Conservation (phyloP, 1,284 basidiomycete species). For the Schizophyllum commune region DNA sequence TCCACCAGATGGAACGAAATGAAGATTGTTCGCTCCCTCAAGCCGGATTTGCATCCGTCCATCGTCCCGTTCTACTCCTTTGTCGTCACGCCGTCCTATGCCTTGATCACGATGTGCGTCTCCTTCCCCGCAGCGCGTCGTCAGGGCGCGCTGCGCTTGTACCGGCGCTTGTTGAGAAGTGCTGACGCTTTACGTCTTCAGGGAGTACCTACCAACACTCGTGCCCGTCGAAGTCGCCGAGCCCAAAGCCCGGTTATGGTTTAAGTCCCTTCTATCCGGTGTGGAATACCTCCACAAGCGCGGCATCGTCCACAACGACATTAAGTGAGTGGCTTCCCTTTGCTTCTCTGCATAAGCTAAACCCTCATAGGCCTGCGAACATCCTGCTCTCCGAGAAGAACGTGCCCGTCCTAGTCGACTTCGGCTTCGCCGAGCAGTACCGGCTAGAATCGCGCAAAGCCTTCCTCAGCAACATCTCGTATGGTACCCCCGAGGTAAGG, state of each 20-base stretch:
- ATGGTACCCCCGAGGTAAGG: constrained; percentile 82
- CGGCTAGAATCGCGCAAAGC: constrained; percentile 50
- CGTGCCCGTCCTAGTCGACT: constrained; percentile 82
- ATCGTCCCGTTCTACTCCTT: constrained; percentile 90
- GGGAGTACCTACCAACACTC: constrained; percentile 69
- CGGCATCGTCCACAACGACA: constrained; percentile 91
- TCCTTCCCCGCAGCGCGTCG: constrained; percentile 1
- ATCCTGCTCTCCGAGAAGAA: constrained; percentile 71
- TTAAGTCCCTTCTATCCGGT: constrained; percentile 77
- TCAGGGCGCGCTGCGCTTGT: constrained; percentile 4
- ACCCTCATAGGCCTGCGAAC: constrained; percentile 65
- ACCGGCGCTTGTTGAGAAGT: constrained; percentile 5
- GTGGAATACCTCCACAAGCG: constrained; percentile 83
- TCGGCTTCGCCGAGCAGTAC: constrained; percentile 86
- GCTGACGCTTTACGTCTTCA: constrained; percentile 20
- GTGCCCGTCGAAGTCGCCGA: constrained; percentile 83
- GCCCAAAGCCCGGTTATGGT: constrained; percentile 72
- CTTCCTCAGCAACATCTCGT: constrained; percentile 78
- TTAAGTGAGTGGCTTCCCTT: constrained; percentile 56
- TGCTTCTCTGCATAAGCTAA: neutral
- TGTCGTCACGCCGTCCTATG: constrained; percentile 86
- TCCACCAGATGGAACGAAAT: constrained; percentile 81
- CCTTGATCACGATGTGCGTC: constrained; percentile 78
- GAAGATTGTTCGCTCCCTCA: constrained; percentile 82
- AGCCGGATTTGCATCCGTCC: constrained; percentile 78